Conservation (phyloP, 495 filamentous ascomycete genomes). For the Penicillium crystallinum region DNA sequence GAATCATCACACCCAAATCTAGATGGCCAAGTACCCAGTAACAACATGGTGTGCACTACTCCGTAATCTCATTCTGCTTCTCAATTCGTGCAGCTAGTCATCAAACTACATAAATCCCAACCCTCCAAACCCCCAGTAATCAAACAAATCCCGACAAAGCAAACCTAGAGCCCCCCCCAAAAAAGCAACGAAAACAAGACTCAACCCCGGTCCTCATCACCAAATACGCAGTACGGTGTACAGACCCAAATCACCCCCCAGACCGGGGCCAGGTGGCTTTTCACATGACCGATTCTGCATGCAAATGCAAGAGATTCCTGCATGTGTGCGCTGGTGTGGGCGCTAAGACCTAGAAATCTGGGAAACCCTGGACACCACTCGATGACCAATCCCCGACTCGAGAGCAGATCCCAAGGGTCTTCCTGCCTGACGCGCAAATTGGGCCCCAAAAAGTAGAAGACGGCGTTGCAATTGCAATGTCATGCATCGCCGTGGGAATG, state of each 20-base stretch:
- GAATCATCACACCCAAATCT: neutral
- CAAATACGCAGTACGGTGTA: neutral
- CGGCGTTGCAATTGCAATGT: neutral
- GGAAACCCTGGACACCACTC: neutral
- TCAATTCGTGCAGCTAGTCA: neutral
- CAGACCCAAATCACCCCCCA: conserved; percentile 1
- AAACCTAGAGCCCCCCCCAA: neutral
- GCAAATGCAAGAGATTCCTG: conserved; percentile 30
- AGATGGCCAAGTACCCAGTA: neutral
- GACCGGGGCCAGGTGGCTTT: conserved; percentile 12
- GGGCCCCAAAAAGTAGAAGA: neutral
- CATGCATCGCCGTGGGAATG: conserved; percentile 8
- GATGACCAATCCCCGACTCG: conserved; percentile 1
- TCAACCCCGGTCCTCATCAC: neutral
- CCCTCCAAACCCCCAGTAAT: neutral
- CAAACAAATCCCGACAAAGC: neutral
- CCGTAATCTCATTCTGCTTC: neutral
- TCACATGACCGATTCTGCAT: conserved; percentile 44
- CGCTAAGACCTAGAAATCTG: conserved; percentile 12
- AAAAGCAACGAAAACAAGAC: neutral
- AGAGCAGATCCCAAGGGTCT: neutral
- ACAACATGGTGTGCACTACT: neutral
- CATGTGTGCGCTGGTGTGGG: conserved; percentile 19
- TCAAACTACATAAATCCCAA: neutral
- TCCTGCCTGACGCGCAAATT: conserved; percentile 12